Conservation (phyloP, 768 basidiomycete species). For the Gautieria morchelliformis region DNA sequence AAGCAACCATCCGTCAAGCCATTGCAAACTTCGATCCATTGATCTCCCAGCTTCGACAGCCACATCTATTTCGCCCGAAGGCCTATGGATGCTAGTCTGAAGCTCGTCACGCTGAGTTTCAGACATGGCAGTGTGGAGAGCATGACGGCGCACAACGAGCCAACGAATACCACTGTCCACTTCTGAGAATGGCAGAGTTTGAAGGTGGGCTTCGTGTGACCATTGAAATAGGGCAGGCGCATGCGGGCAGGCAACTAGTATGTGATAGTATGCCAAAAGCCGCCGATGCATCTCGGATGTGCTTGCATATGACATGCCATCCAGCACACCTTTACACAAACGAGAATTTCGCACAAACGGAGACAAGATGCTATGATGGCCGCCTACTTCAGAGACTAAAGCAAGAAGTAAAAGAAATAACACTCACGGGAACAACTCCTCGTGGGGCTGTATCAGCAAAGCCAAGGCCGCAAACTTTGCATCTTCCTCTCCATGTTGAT, state of each 20-base stretch:
- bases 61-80: conserved; percentile 50
- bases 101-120: conserved; percentile 63
- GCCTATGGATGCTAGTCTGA: conserved; percentile 54
- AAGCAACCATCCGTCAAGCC: conserved; percentile 75
- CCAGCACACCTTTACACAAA: conserved; percentile 27
- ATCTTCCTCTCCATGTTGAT: conserved; percentile 31
- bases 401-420: background rate
- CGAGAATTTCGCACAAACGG: conserved; percentile 47
- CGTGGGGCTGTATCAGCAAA: conserved; percentile 16
- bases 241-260: conserved; percentile 63
- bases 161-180: conserved; percentile 56
- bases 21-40: conserved; percentile 32
- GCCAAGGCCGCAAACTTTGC: conserved; percentile 28
- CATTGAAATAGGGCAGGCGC: conserved; percentile 56
- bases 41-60: conserved; percentile 45
- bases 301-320: conserved; percentile 22
- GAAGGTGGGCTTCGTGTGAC: conserved; percentile 36
- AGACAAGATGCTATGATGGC: conserved; percentile 8
- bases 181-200: conserved; percentile 38
- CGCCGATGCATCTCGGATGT: conserved; percentile 49
- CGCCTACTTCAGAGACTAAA: background rate
- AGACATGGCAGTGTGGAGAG: conserved; percentile 65
- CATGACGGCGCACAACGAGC: conserved; percentile 71
- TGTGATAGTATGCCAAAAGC: conserved; percentile 73
- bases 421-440: conserved; percentile 25